phyloP scores from a whole-genome alignment of 805 yeast genomes.

The Pichia californica region DNA sequence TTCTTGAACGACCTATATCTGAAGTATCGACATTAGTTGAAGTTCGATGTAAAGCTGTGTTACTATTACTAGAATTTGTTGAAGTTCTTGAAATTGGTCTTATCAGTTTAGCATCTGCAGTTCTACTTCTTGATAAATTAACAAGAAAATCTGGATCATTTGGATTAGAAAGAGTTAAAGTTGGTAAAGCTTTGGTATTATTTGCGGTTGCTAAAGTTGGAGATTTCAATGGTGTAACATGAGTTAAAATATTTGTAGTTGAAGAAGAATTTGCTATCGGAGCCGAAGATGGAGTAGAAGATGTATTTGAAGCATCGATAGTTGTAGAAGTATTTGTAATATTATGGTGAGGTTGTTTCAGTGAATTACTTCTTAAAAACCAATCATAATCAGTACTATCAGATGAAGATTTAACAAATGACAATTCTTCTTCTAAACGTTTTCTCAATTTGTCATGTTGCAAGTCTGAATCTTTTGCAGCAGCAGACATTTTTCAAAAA shows the following conservation, averaged over 20 bases:
- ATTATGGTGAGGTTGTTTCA: not conserved
- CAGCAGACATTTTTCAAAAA: not conserved
- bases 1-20: slow-evolving; percentile 8
- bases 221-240: slow-evolving; percentile 19
- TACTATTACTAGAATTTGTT: slow-evolving; percentile 4
- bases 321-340: slow-evolving; percentile 11
- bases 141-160: slow-evolving; percentile 10
- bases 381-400: slow-evolving; percentile 27
- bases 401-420: slow-evolving; percentile 12
- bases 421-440: slow-evolving; percentile 25
- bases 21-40: slow-evolving; percentile 24
- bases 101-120: slow-evolving; percentile 20
- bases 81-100: slow-evolving; percentile 7
- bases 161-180: slow-evolving; percentile 10
- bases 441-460: slow-evolving; percentile 27
- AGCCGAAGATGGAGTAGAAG: slow-evolving; percentile 4
- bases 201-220: slow-evolving; percentile 22
- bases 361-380: slow-evolving; percentile 20
- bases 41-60: slow-evolving; percentile 20
- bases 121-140: slow-evolving; percentile 19
- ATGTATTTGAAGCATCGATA: too few relatives aligned
- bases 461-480: slow-evolving; percentile 1
- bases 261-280: not conserved
- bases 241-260: not conserved
- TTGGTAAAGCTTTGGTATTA: slow-evolving; percentile 24